A percentile compares a stretch with the other conserved stretches of the same genome.
phyloP scores from a whole-genome alignment of 108 stramenopile genomes.

The Fragilaria crotonensis region DNA sequence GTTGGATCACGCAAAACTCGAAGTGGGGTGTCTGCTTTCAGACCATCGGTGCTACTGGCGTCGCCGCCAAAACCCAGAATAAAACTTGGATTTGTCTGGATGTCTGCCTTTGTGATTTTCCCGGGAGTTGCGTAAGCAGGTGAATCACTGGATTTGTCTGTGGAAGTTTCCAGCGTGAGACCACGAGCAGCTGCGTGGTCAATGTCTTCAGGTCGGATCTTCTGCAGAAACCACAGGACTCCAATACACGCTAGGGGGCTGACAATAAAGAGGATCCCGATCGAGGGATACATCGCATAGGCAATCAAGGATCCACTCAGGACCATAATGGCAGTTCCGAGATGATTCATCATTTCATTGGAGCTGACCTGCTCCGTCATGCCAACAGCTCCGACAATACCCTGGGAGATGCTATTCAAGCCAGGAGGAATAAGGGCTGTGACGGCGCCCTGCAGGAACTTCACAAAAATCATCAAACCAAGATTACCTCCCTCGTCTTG shows the following conservation, averaged over 20 bases:
- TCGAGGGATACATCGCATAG: conserved; percentile 62
- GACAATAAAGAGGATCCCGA: conserved; percentile 69
- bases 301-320: conserved; percentile 57
- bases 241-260: conserved; percentile 79
- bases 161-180: conserved; percentile 18
- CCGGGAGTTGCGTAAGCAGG: conserved; percentile 9
- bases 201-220: conserved; percentile 70
- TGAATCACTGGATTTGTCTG: neutral
- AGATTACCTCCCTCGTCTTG: conserved; percentile 57
- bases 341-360: conserved; percentile 87
- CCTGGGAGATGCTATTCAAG: conserved; percentile 82
- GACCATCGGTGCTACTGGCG: conserved; percentile 4
- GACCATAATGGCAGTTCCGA: conserved; percentile 84
- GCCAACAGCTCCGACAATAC: conserved; percentile 76
- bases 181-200: conserved; percentile 87
- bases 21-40: conserved; percentile 60
- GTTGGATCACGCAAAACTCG: conserved; percentile 66
- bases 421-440: conserved; percentile 86
- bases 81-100: conserved; percentile 48
- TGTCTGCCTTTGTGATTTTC: conserved; percentile 15
- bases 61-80: conserved; percentile 42
- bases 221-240: conserved; percentile 53
- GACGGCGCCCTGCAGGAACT: conserved; percentile 73
- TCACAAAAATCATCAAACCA: conserved; percentile 66
- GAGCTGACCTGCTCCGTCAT: conserved; percentile 80